Evolutionary conservation across 2,329 filamentous ascomycete species (phyloP), one percentile per base, ranked within the genome.

Genomic region (Clonostachys solani): DNA sequence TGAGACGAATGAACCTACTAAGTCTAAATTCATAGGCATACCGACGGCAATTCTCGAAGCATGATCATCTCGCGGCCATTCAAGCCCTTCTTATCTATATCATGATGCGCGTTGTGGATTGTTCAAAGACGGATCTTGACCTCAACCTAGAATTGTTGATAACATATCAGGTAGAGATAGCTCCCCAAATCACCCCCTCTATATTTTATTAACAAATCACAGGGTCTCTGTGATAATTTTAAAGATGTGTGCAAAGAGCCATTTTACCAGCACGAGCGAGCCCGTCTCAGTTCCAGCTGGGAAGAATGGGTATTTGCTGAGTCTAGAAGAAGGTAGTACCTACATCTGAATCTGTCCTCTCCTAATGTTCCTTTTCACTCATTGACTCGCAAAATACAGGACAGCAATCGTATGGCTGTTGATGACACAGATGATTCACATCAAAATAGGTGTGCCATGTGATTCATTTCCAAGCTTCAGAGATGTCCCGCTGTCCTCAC

Each of bases 271-370:
- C 23, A 29, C 23, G 58, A 63, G 13, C 4, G 40, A 2, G 42
- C 36, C 1, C 34, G 53, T 9, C 50, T 52, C 2, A 56, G 55
- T 6, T 33, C 13, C 4, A 55, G 49, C 3, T 65, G 60, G 62
- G 50, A 61, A 42, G 54, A 57, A 7, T 65, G 61, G 60, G 54
- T 65, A 8, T 59, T 61, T 23, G 57, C 58, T 0, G 62, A 65
- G 42, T 61, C 62, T 1, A 52, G 62, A 0, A 52, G 62, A 33
- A 49, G 61, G 56, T 55, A 10, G 1, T 4, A 10, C 4, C 9
- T 29, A 10, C 9, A 4, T 29, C 23, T 10, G 52, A 35, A 41
- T 12, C 6, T 18, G 12, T 12, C 36, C 36, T 38, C 2, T 29
- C 9, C 23, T 4, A 29, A 3, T 15, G 3, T 18, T 38, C 9